Evolutionary conservation across 2,329 filamentous ascomycete species (phyloP), one percentile per base, ranked within the genome.

Genomic region (Colletotrichum theobromicola): DNA sequence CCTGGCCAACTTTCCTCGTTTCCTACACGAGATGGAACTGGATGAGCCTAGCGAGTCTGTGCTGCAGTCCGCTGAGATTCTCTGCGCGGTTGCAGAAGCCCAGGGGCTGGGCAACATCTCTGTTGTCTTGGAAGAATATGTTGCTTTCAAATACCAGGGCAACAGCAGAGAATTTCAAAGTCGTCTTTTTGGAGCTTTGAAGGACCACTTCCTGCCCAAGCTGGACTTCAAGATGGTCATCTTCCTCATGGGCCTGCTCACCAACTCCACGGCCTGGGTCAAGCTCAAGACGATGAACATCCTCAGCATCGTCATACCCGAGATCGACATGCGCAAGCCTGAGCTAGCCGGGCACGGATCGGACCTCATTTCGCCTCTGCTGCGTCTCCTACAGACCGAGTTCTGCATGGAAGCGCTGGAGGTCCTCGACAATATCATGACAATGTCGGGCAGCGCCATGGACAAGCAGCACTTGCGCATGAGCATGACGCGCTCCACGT

Each of bases 391-490:
- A 50, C 96, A 98, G 81, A 98, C 96, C 2, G 95, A 98, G 75
- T 96, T 96, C 79, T 98, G 96, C 82, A 95, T 97, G 83, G 94
- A 98, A 80, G 97, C 97, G 13, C 87, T 99, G 12, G 92, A 95
- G 77, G 96, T 99, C 1, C 87, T 99, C 73, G 97, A 99, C 83
- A 94, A 96, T 77, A 97, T 98, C 79, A 98, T 98, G 90, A 95
- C 94, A 32, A 96, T 98, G 87, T 95, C 95, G 1, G 94, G 95
- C 6, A 95, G 94, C 35, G 94, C 96, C 2, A 95, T 98, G 90
- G 97, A 98, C 83, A 95, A 94, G 79, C 95, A 98, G 79, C 95
- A 98, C 81, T 87, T 99, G 73, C 92, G 97, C 50, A 99, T 99
- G 97, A 98, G 96, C 83, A 98, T 99, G 95, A 96, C 95, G 7